These are phyloP conservation scores for Hypoxylon trugodes DNA, from an alignment of 495 filamentous ascomycete genomes.

Conservation along the genomic window DNA sequence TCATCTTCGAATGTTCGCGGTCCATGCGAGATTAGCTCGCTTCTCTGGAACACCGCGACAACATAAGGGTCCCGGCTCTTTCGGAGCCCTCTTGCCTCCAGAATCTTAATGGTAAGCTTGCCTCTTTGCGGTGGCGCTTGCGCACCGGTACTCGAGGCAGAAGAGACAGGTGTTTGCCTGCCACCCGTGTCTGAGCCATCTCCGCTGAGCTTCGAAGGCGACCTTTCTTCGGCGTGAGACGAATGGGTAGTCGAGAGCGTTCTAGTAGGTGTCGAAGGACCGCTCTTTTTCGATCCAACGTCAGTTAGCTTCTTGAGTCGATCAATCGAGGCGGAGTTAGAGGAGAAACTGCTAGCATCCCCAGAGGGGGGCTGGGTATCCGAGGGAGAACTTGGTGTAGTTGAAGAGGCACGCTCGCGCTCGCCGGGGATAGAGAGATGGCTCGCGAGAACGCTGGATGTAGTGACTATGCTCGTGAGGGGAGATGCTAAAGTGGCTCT, in stretches of 20 bases:
- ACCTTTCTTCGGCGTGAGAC: constrained; percentile 50
- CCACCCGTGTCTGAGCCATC: constrained; percentile 51
- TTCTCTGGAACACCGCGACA: constrained; percentile 95
- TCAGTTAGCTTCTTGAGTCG: constrained; percentile 89
- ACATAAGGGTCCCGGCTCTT: constrained; percentile 91
- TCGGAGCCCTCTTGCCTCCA: constrained; percentile 81
- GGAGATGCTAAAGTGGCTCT: constrained; percentile 64
- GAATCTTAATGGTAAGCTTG: constrained; percentile 87
- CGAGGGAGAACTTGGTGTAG: constrained; percentile 65
- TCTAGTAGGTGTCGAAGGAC: constrained; percentile 85
- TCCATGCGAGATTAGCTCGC: constrained; percentile 91
- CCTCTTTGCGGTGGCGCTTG: constrained; percentile 82
- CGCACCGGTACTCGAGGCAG: constrained; percentile 51
- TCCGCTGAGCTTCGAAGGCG: constrained; percentile 49
- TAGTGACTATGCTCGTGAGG: constrained; percentile 71
- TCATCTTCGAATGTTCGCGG: constrained; percentile 67
- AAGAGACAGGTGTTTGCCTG: constrained; percentile 51
- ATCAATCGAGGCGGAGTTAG: constrained; percentile 66
- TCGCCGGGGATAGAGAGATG: constrained; percentile 80
- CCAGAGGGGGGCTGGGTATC: constrained; percentile 55
- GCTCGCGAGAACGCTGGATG: constrained; percentile 70
- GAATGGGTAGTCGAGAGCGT: constrained; percentile 70
- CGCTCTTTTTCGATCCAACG: constrained; percentile 83
- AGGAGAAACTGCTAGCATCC: constrained; percentile 60
- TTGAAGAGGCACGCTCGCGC: constrained; percentile 60